Conservation (phyloP, 352 stramenopile genomes). For the Blastocystis sp. region DNA sequence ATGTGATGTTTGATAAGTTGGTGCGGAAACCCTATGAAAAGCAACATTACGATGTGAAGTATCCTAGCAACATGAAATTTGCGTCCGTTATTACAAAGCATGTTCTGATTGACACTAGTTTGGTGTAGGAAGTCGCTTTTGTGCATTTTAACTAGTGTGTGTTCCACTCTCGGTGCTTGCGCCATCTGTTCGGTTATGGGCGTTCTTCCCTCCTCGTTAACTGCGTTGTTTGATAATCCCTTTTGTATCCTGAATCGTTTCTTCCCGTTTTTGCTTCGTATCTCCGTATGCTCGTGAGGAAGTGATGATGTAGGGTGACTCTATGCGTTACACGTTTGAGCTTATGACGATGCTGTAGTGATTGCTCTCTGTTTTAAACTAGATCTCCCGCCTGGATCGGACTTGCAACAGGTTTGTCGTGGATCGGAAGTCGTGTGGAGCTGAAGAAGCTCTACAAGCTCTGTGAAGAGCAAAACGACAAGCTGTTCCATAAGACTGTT, state of each 20-base stretch:
- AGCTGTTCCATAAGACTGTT: background rate
- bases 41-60: background rate
- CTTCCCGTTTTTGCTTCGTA: constrained; percentile 4
- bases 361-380: background rate
- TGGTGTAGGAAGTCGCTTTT: background rate
- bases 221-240: background rate
- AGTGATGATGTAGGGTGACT: constrained; percentile 16
- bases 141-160: background rate
- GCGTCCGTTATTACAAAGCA: background rate
- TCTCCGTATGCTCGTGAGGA: background rate
- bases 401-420: background rate
- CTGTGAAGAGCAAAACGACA: background rate
- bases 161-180: constrained; percentile 14
- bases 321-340: constrained; percentile 37
- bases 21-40: constrained; percentile 30
- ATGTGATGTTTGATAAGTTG: constrained; percentile 37
- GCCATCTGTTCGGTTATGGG: constrained; percentile 6
- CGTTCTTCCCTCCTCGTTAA: background rate
- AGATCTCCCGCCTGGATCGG: constrained; percentile 6
- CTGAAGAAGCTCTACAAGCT: background rate
- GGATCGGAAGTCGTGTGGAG: background rate
- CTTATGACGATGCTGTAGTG: background rate
- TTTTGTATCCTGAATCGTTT: constrained; percentile 14
- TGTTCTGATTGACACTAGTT: background rate
- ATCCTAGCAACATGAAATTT: constrained; percentile 35